Base-by-base conservation (phyloP, 2,329 filamentous ascomycete genomes). In the Monilinia polystroma region DNA sequence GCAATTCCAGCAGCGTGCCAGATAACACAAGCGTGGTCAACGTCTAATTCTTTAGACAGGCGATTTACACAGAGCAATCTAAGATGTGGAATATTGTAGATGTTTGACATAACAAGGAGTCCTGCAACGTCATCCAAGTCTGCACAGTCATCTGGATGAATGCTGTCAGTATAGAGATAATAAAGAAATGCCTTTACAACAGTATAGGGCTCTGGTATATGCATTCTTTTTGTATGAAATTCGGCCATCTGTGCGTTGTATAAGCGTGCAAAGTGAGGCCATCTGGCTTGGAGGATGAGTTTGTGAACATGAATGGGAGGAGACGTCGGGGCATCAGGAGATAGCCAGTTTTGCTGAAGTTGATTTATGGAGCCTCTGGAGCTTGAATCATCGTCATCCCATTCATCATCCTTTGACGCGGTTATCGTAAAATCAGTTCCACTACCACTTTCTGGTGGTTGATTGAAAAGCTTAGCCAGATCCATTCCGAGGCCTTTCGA, bases 191-290 rank as follows among this genome's bases (percentile, higher is more conserved):
- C 92, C 72, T 92, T 93, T 57, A 99, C 95, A 0, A 97, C 93
- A 1, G 88, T 89, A 78, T 97, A 98, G 0, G 94, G 93, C 75
- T 99, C 96, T 0, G 95, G 94, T 55, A 99, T 97, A 79, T 99
- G 94, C 90, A 99, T 95, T 78, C 91, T 93, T 75, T 95, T 95
- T 20, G 92, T 95, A 76, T 99, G 95, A 74, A 96, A 99, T 77
- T 99, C 95, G 16, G 91, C 89, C 95, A 99, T 99, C 75, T 97
- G 93, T 5, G 94, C 88, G 63, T 90, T 89, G 81, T 96, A 98
- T 3, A 99, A 82, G 20, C 95, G 90, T 52, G 90, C 88, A 80
- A 99, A 99, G 78, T 99, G 95, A 38, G 95, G 93, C 95, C 95
- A 99, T 63, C 95, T 90, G 26, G 95, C 90, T 77, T 96, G 92